Evolutionary conservation across 371 early-diverging fungal species (phyloP), one percentile per base, ranked within the genome.

Genomic region (Conidiobolus incongruus): DNA sequence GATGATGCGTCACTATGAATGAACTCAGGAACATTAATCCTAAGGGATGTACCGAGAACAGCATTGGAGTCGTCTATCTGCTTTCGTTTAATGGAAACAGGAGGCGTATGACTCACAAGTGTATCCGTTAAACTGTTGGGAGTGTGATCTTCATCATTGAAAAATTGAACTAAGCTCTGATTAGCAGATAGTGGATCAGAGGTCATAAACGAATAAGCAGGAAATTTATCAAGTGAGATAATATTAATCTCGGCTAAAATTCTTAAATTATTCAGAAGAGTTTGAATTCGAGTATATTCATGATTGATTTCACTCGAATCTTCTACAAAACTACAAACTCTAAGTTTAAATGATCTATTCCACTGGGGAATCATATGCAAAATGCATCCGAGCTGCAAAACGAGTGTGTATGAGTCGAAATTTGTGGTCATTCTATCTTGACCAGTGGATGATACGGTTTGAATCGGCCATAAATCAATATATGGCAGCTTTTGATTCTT

Each of bases 391-490:
- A 76, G 60, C 53, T 76, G 77, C 29, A 76, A 54, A 5, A 76
- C 75, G 68, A 76, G 62, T 16, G 75, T 66, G 47, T 72, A 76
- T 0, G 75, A 67, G 44, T 70, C 70, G 58, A 73, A 72, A 38
- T 68, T 69, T 16, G 67, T 68, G 22, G 34, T 23, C 43, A 43
- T 43, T n/a, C n/a, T n/a, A n/a, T n/a, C n/a, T n/a, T n/a, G n/a
- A n/a, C n/a, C n/a, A n/a, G n/a, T n/a, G n/a, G n/a, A n/a, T n/a
- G n/a, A n/a, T n/a, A n/a, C n/a, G n/a, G n/a, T n/a, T 47, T 72
- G 70, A 43, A 72, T 70, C 0, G 76, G 73, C 76, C 74, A 71
- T 17, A 68, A 47, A 40, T 70, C 73, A 34, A 72, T 70, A 43
- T 63, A 66, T n/a, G n/a, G n/a, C n/a, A n/a, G n/a, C n/a, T n/a